A percentile compares a stretch with the other conserved stretches of the same genome.
phyloP scores from a whole-genome alignment of 345 rosid species.

The Alliaria petiolata region DNA sequence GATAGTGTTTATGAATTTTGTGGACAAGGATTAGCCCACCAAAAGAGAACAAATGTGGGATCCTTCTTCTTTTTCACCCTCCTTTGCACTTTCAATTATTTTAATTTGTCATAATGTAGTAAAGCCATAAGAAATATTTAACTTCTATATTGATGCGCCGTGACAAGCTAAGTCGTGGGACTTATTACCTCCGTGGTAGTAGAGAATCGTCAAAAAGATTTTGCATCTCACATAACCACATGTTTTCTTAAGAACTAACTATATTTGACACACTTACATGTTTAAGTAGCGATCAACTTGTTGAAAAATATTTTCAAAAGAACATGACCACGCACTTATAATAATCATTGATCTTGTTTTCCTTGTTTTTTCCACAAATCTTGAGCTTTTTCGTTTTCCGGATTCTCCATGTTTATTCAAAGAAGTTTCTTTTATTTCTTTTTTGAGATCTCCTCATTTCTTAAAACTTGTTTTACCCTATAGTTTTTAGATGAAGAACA shows the following conservation, averaged over 20 bases:
- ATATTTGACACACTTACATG: background rate
- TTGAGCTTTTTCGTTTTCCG: background rate
- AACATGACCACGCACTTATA: constrained; percentile 9
- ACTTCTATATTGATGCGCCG: constrained; percentile 15
- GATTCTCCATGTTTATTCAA: background rate
- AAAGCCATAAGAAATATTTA: constrained; percentile 19
- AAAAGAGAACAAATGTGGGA: constrained; percentile 12
- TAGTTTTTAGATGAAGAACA: background rate
- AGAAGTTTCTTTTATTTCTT: background rate
- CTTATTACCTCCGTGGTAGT: constrained; percentile 1
- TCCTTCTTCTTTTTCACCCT: constrained; percentile 8
- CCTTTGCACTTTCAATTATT: constrained; percentile 12
- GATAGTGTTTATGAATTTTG: constrained; percentile 12
- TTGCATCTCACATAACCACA: constrained; percentile 22
- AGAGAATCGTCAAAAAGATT: constrained; percentile 7
- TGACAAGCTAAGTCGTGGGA: constrained; percentile 26
- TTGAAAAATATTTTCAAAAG: background rate
- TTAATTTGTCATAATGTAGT: constrained; percentile 20
- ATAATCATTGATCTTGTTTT: background rate
- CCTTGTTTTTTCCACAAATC: background rate
- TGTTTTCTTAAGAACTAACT: background rate
- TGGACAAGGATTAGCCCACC: constrained; percentile 29
- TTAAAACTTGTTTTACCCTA: too few relatives aligned
- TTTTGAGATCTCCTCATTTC: background rate
- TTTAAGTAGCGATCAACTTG: constrained; percentile 15